Conservation (phyloP, 306 rosid species). For the Parietaria judaica region DNA sequence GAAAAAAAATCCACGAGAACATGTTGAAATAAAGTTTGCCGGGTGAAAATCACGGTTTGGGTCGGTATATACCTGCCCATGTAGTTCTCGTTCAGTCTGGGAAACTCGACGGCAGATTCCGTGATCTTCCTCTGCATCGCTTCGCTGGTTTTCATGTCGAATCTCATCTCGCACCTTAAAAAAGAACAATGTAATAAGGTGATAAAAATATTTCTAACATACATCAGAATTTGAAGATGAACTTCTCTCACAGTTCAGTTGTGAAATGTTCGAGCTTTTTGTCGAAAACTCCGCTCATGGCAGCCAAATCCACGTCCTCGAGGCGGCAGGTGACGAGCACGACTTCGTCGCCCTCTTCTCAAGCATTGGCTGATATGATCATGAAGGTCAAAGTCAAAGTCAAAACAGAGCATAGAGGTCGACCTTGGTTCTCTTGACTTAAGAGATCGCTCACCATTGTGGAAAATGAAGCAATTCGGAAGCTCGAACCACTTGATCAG, state of each 20-base stretch:
- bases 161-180: constrained; percentile 86
- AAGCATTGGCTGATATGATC: constrained; percentile 62
- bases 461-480: constrained; percentile 92
- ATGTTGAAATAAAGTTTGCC: too few species aligned
- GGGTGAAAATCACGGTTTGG: too few species aligned
- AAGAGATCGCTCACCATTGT: constrained; percentile 47
- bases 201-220: constrained; percentile 14
- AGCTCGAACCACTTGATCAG: constrained; percentile 87
- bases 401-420: constrained; percentile 11
- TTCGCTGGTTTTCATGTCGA: constrained; percentile 64
- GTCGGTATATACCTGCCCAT: constrained; percentile 56
- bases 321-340: constrained; percentile 82
- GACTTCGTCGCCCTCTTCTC: constrained; percentile 96
- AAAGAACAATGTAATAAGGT: constrained; percentile 4
- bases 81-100: constrained; percentile 87
- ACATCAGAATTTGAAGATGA: constrained; percentile 7
- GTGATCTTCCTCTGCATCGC: constrained; percentile 78
- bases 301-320: constrained; percentile 52
- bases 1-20: not conserved
- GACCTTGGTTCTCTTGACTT: not conserved
- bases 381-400: not conserved
- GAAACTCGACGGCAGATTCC: constrained; percentile 71
- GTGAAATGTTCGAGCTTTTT: constrained; percentile 59
- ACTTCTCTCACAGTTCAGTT: constrained; percentile 61
- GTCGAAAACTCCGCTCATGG: constrained; percentile 46